Conservation (phyloP, 2,329 filamentous ascomycete genomes). For the Cordyceps cateniannulata region DNA sequence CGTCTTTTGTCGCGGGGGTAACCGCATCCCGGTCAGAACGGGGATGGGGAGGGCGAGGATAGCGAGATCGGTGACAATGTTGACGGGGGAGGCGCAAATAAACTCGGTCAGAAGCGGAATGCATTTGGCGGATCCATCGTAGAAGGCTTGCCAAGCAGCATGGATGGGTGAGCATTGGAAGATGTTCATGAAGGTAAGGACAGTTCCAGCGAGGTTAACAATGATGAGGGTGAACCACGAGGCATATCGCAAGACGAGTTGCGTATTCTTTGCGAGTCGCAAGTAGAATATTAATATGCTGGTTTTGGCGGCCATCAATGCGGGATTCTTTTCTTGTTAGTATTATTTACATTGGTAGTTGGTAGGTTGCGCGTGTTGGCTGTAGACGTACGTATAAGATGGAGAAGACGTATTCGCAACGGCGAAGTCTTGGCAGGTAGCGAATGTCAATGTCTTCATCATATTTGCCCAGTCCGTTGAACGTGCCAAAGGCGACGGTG, state of each 20-base stretch:
- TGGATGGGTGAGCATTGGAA: conserved; percentile 74
- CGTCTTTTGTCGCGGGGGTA: conserved; percentile 80
- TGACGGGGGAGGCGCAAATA: conserved; percentile 75
- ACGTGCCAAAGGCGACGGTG: conserved; percentile 57
- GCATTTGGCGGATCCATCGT: conserved; percentile 33
- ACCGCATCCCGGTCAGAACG: conserved; percentile 76
- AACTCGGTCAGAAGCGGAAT: conserved; percentile 56
- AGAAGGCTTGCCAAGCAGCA: conserved; percentile 55
- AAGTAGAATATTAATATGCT: conserved; percentile 92
- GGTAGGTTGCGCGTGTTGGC: not conserved
- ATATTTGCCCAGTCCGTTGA: conserved; percentile 61
- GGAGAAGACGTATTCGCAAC: conserved; percentile 58
- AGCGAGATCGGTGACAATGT: conserved; percentile 84
- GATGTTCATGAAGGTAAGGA: conserved; percentile 79
- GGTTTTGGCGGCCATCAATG: conserved; percentile 84
- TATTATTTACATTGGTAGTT: not conserved
- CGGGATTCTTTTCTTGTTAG: conserved; percentile 61
- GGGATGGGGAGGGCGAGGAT: conserved; percentile 85
- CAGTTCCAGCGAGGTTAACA: conserved; percentile 71
- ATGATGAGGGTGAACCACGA: conserved; percentile 73
- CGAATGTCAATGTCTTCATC: conserved; percentile 50
- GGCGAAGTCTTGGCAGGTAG: conserved; percentile 47
- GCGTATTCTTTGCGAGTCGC: conserved; percentile 68
- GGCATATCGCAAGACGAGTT: conserved; percentile 70
- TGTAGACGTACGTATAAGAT: conserved; percentile 49